phyloP scores from a whole-genome alignment of 352 stramenopile genomes.

The Phytophthora brassicae region DNA sequence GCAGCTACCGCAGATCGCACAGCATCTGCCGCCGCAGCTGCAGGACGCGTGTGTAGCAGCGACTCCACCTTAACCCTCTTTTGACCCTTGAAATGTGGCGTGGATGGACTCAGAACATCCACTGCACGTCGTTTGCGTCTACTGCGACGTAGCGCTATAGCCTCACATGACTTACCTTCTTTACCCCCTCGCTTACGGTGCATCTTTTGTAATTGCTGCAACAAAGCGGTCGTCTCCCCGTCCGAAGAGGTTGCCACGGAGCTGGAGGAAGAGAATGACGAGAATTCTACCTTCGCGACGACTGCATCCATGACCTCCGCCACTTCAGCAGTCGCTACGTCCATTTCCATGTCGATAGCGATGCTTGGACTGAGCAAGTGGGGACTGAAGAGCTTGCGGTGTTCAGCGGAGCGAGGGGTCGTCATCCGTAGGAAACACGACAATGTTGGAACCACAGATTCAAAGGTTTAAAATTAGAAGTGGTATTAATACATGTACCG shows the following conservation, averaged over 20 bases:
- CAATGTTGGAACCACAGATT: conserved; percentile 2
- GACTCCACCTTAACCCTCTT: conserved; percentile 12
- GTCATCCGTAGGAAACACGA: conserved; percentile 1
- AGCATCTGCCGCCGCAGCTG: conserved; percentile 18
- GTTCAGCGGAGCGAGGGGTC: conserved; percentile 17
- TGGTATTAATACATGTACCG: no score
- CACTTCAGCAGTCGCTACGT: background rate
- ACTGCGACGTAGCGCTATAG: conserved; percentile 11
- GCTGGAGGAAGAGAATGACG: no score
- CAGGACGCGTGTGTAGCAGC: conserved; percentile 16
- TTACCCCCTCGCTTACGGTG: conserved; percentile 10
- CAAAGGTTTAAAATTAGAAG: conserved; percentile 13
- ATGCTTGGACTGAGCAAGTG: conserved; percentile 15
- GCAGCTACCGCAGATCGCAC: conserved; percentile 10
- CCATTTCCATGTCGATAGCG: background rate
- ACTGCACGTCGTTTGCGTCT: conserved; percentile 31
- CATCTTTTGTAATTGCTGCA: conserved; percentile 7
- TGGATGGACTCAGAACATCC: conserved; percentile 18
- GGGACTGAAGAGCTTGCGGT: conserved; percentile 22
- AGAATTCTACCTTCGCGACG: background rate
- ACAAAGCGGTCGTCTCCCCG: conserved; percentile 11
- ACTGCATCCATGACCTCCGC: conserved; percentile 10
- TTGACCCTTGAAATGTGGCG: background rate
- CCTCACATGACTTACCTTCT: background rate
- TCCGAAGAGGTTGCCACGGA: no score